Evolutionary conservation across 805 yeast genomes (phyloP).

Genomic region (Wickerhamiella shivajii): DNA sequence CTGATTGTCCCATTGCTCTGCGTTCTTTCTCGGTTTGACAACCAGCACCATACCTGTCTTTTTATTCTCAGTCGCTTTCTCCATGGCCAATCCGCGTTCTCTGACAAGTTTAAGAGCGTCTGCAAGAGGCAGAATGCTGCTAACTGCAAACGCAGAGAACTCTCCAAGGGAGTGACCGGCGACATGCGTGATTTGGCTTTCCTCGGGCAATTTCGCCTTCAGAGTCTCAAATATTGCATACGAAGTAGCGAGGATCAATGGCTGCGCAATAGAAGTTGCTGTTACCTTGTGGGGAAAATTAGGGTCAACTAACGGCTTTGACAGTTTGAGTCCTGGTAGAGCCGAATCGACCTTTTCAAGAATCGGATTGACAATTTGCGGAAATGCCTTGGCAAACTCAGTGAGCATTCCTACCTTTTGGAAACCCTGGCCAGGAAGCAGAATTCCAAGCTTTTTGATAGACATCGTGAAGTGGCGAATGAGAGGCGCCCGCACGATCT

Average conservation of each 20-base stretch:
- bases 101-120: constrained; percentile 32
- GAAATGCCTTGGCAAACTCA: constrained; percentile 14
- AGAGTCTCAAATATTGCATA: constrained; percentile 21
- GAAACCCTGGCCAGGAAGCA: constrained; percentile 27
- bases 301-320: constrained; percentile 12
- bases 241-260: constrained; percentile 35
- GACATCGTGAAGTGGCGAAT: not conserved
- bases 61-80: constrained; percentile 26
- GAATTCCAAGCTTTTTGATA: constrained; percentile 9
- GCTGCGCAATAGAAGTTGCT: constrained; percentile 38
- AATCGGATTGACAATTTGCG: constrained; percentile 18
- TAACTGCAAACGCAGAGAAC: constrained; percentile 30
- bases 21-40: constrained; percentile 9
- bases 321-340: constrained; percentile 25
- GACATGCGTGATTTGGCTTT: constrained; percentile 14
- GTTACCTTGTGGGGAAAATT: constrained; percentile 14
- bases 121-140: constrained; percentile 26
- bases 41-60: constrained; percentile 17
- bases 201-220: constrained; percentile 13
- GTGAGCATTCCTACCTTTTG: constrained; percentile 23
- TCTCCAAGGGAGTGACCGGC: constrained; percentile 42
- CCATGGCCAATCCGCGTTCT: constrained; percentile 33
- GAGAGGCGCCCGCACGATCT: not conserved
- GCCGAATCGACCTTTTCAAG: constrained; percentile 26
- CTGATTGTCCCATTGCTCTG: constrained; percentile 9